Evolutionary conservation across 2,329 filamentous ascomycete species (phyloP).

Genomic region (Ophiocordyceps unilateralis): DNA sequence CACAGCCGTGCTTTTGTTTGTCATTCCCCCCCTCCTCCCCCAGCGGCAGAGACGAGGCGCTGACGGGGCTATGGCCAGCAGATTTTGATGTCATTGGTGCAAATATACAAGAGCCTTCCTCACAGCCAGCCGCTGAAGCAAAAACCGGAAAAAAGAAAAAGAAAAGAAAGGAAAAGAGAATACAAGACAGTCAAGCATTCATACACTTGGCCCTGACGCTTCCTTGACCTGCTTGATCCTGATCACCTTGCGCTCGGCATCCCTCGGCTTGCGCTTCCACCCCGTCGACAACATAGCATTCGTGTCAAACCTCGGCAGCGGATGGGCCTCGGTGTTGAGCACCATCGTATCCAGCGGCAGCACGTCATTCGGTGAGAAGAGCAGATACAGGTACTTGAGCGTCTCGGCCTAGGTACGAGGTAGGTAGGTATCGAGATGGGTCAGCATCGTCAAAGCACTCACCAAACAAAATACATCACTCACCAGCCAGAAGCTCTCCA

Average conservation of each 20-base stretch:
- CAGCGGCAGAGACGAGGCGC: too few species aligned
- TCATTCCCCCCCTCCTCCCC: too few species aligned
- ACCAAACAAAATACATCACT: constrained; percentile 21
- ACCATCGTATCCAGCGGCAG: constrained; percentile 76
- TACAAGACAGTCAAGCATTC: too few species aligned
- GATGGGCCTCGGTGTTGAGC: constrained; percentile 91
- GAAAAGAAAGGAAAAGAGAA: too few species aligned
- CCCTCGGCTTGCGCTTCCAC: constrained; percentile 56
- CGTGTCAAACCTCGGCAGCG: constrained; percentile 74
- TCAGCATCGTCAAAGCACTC: constrained; percentile 1
- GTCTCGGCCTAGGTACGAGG: constrained; percentile 64
- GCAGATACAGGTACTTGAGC: constrained; percentile 89
- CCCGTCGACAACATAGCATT: constrained; percentile 62
- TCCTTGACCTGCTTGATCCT: too few species aligned
- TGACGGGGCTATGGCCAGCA: too few species aligned
- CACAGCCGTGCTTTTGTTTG: too few species aligned
- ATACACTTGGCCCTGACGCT: too few species aligned
- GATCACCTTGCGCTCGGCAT: constrained; percentile 23
- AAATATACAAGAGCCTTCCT: too few species aligned
- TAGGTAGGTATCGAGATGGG: neutral
- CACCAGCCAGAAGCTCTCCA: constrained; percentile 98
- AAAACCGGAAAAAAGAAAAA: too few species aligned
- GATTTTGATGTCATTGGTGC: too few species aligned
- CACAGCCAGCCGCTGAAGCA: too few species aligned
- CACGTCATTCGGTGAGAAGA: constrained; percentile 73